Percentiles rank a stretch among this genome's conserved stretches.
Evolutionary conservation across 139 green algal species (phyloP).

Genomic region (Parachlorella kessleri): DNA sequence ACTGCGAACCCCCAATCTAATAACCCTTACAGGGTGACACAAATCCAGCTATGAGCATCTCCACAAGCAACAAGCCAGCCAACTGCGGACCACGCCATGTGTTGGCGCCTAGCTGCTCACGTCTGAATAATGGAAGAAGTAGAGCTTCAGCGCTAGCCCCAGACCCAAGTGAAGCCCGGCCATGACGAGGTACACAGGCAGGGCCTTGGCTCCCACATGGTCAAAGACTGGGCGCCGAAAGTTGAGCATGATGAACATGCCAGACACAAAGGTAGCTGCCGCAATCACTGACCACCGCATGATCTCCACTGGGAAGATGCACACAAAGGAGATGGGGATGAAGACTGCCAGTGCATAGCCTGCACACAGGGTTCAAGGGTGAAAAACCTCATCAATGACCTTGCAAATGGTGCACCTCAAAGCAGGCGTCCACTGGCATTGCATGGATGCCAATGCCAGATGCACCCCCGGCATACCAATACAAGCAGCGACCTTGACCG

Average conservation of each 20-base stretch:
- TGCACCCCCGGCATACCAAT: too few species aligned
- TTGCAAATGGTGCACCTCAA: too few species aligned
- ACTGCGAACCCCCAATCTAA: too few species aligned
- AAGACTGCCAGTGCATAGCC: slow-evolving; percentile 81
- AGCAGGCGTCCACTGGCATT: too few species aligned
- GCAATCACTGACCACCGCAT: slow-evolving; percentile 68
- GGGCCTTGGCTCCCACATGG: slow-evolving; percentile 59
- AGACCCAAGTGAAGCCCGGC: slow-evolving; percentile 60
- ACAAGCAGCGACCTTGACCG: too few species aligned
- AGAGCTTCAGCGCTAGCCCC: slow-evolving; percentile 79
- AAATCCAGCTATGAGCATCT: too few species aligned
- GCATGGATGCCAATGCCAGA: neutral
- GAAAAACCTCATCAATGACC: too few species aligned
- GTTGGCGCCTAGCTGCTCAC: neutral
- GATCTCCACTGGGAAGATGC: slow-evolving; percentile 67
- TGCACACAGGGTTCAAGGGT: slow-evolving; percentile 29
- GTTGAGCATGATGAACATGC: slow-evolving; percentile 77
- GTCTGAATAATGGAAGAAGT: slow-evolving; percentile 78
- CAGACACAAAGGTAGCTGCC: slow-evolving; percentile 52
- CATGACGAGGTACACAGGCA: slow-evolving; percentile 60
- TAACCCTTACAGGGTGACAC: too few species aligned
- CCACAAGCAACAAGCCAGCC: too few species aligned
- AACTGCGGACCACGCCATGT: too few species aligned
- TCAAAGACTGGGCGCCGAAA: slow-evolving; percentile 65
- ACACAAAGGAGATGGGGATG: slow-evolving; percentile 78